Conservation (phyloP, 225 moss, liverwort and hornwort species). For the Pseudisothecium myosuroides region DNA sequence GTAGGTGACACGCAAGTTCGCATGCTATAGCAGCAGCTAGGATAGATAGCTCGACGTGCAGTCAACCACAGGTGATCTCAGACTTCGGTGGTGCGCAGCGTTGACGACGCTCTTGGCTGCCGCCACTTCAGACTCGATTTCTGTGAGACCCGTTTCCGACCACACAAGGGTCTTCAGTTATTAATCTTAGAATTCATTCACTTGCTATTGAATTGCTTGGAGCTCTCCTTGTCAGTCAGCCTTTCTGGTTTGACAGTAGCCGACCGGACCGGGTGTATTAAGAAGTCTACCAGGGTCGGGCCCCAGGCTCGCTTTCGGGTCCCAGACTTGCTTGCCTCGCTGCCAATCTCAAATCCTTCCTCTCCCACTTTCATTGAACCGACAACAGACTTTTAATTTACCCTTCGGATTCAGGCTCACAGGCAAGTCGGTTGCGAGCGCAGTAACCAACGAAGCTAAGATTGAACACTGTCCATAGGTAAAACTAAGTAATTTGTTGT, state of each 20-base stretch:
- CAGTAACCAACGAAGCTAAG: background rate
- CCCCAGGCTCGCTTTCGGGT: background rate
- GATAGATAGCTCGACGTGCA: background rate
- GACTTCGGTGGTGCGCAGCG: background rate
- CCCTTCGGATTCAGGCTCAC: background rate
- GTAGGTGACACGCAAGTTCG: background rate
- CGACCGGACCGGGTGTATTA: background rate
- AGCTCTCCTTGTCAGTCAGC: background rate
- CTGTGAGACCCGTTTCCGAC: background rate
- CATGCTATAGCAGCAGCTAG: background rate
- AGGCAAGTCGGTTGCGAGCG: background rate
- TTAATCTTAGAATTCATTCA: background rate
- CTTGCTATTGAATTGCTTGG: background rate
- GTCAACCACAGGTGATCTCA: background rate
- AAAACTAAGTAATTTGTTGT: background rate
- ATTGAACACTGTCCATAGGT: background rate
- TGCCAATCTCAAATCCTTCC: background rate
- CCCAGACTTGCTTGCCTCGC: background rate
- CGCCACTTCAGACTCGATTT: background rate
- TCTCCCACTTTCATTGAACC: background rate
- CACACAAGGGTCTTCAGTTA: background rate
- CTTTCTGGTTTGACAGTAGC: background rate
- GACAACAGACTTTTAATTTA: background rate
- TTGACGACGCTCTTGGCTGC: slow-evolving; percentile 2
- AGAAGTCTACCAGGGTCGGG: background rate